Percentiles rank a stretch among this genome's conserved stretches.
phyloP scores from a whole-genome alignment of 2,329 filamentous ascomycete species.

The Arthroderma uncinatum region DNA sequence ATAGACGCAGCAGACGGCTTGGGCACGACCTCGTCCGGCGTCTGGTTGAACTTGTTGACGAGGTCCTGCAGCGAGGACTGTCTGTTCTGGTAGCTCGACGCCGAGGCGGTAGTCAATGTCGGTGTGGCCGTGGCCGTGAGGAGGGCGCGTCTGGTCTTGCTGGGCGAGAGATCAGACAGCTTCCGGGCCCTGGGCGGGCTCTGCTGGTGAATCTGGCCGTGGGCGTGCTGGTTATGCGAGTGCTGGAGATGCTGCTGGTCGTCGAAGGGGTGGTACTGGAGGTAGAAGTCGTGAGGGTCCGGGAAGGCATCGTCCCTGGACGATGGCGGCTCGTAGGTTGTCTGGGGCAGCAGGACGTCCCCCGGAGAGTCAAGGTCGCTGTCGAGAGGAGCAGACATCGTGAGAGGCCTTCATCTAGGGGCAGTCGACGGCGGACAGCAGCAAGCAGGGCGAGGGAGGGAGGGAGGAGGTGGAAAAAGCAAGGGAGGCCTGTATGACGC shows the following conservation, averaged over 20 bases:
- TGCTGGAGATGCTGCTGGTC: neutral
- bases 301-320: constrained; percentile 23
- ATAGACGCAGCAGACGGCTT: constrained; percentile 17
- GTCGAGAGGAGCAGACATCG: neutral
- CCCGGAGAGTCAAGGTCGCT: neutral
- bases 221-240: too few species aligned
- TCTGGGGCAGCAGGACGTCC: constrained; percentile 3
- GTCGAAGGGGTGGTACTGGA: constrained; percentile 31
- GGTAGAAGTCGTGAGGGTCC: constrained; percentile 44
- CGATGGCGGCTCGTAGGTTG: neutral
- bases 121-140: constrained; percentile 20
- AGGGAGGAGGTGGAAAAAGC: constrained; percentile 3
- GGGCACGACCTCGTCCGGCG: constrained; percentile 38
- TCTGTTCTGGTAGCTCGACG: constrained; percentile 19
- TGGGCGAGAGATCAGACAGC: constrained; percentile 10
- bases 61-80: constrained; percentile 70
- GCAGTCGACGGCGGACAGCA: neutral
- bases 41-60: constrained; percentile 66
- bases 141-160: constrained; percentile 7
- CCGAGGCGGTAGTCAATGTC: constrained; percentile 24
- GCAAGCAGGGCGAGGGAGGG: neutral
- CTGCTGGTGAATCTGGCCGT: too few species aligned
- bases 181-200: neutral
- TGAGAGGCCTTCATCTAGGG: too few species aligned
- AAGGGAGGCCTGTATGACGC: constrained; percentile 5